A percentile compares a stretch with the other conserved stretches of the same genome.
These are phyloP conservation scores for Albugo candida DNA, from an alignment of 352 stramenopile genomes.

Conservation along the genomic window DNA sequence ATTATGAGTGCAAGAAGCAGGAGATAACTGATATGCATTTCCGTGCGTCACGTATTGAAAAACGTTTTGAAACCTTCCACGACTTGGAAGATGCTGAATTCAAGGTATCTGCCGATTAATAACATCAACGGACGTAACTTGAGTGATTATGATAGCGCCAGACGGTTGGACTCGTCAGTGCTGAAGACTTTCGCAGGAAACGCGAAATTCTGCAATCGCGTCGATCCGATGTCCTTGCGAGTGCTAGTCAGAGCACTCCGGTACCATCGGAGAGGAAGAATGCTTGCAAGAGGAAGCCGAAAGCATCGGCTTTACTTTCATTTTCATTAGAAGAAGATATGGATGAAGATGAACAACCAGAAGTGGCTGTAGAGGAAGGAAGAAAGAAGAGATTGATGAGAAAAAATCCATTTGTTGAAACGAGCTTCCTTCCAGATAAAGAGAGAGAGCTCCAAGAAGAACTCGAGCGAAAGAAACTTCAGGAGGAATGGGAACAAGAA, in stretches of 20 bases:
- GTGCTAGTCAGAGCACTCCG: constrained; percentile 9
- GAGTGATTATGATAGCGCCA: constrained; percentile 22
- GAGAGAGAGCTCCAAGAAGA: constrained; percentile 74
- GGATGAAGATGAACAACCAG: constrained; percentile 32
- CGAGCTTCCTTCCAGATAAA: constrained; percentile 88
- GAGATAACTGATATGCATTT: constrained; percentile 75
- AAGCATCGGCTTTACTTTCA: constrained; percentile 33
- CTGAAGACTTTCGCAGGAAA: constrained; percentile 83
- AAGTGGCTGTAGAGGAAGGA: constrained; percentile 13
- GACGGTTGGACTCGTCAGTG: constrained; percentile 86
- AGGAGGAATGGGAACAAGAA: constrained; percentile 81
- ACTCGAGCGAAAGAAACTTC: constrained; percentile 58
- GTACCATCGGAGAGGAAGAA: constrained; percentile 39
- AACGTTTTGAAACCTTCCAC: constrained; percentile 78
- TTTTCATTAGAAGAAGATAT: constrained; percentile 28
- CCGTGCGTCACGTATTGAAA: constrained; percentile 73
- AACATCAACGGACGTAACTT: constrained; percentile 14
- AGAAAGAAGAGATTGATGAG: constrained; percentile 32
- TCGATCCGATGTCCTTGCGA: neutral
- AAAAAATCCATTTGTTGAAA: constrained; percentile 89
- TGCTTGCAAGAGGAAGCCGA: constrained; percentile 64
- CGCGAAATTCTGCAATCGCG: constrained; percentile 54
- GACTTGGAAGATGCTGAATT: constrained; percentile 72
- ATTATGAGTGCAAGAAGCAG: constrained; percentile 86
- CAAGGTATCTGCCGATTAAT: constrained; percentile 31